Evolutionary conservation across 2,329 filamentous ascomycete species (phyloP), one percentile per base, ranked within the genome.

Genomic region (Curvularia spicifera): DNA sequence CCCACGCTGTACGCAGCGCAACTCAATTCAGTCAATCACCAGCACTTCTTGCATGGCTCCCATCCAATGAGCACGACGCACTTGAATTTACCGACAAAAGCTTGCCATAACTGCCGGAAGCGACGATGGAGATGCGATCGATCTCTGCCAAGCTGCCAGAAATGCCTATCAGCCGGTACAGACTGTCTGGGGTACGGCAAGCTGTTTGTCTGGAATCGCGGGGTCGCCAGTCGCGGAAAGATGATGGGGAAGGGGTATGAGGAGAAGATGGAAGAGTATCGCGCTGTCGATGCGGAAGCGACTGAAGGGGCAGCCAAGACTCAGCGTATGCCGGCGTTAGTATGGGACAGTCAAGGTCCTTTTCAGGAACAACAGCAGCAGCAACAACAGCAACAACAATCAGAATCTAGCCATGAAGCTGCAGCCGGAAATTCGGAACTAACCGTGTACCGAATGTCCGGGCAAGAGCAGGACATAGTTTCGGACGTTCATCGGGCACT

Each of bases 171-270:
- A 65, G 78, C 81, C 42, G 84, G 84, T 28, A 79, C 84, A 70
- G 79, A 84, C 65, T 89, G 86, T 76, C 82, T 86, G 60, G 86
- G 86, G 39, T 88, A 88, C 72, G 85, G 84, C 59, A 83, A 82
- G 68, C 74, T 87, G 46, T 83, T 87, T 64, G 80, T 85, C 57
- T 89, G 86, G 85, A 83, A 85, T 53, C 78, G 82, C 56, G 80
- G 80, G 52, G 81, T 84, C 56, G 82, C 83, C 45, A 77, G 80
- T 44, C 77, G 80, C 10, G 82, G 82, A 28, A 83, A 82, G 64
- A 78, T 83, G 81, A 83, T 83, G 79, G 82, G 82, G n/a, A 79
- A 79, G 67, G 80, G 79, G 24, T 83, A 81, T 64, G 77, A 80
- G 54, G 80, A 81, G 29, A 60, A 51, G 50, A 46, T 53, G 50